Conservation (phyloP, 2,329 filamentous ascomycete species). For the Colletotrichum sansevieriae region DNA sequence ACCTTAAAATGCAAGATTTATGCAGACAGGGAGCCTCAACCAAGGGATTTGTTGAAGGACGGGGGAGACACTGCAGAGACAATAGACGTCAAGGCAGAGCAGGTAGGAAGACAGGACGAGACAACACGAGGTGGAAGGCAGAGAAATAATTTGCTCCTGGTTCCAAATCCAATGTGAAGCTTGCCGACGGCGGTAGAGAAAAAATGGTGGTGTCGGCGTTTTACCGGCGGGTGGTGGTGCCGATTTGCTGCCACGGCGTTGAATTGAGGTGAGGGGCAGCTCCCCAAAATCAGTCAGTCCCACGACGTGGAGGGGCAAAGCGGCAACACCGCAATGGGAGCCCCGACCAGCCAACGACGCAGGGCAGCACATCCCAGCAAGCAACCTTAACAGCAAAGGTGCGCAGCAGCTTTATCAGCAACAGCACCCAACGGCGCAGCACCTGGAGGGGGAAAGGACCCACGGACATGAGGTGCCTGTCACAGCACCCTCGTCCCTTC, state of each 20-base stretch:
- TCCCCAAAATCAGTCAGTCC: background rate
- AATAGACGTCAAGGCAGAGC: conserved; percentile 13
- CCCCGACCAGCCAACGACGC: background rate
- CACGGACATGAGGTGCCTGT: conserved; percentile 33
- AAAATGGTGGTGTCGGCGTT: conserved; percentile 9
- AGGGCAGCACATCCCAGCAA: background rate
- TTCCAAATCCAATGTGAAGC: conserved; percentile 6
- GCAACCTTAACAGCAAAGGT: too few species aligned
- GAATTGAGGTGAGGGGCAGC: conserved; percentile 23
- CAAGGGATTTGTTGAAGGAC: conserved; percentile 39
- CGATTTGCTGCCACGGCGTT: conserved; percentile 7
- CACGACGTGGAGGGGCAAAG: too few species aligned
- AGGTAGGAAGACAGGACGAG: background rate
- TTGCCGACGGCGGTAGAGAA: background rate
- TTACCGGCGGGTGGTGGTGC: conserved; percentile 2
- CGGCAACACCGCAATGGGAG: conserved; percentile 3
- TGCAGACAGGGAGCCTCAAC: conserved; percentile 36
- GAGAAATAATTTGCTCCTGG: conserved; percentile 34
- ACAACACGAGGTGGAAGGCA: conserved; percentile 31
- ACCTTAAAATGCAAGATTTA: conserved; percentile 28
- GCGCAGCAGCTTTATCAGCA: conserved; percentile 14
- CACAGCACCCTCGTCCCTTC: conserved; percentile 24
- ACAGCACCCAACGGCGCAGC: background rate
- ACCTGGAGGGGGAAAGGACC: background rate
- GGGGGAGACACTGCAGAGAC: conserved; percentile 22